A percentile compares a stretch with the other conserved stretches of the same genome.
phyloP scores from a whole-genome alignment of 352 stramenopile genomes.

The Globisporangium middletonii region DNA sequence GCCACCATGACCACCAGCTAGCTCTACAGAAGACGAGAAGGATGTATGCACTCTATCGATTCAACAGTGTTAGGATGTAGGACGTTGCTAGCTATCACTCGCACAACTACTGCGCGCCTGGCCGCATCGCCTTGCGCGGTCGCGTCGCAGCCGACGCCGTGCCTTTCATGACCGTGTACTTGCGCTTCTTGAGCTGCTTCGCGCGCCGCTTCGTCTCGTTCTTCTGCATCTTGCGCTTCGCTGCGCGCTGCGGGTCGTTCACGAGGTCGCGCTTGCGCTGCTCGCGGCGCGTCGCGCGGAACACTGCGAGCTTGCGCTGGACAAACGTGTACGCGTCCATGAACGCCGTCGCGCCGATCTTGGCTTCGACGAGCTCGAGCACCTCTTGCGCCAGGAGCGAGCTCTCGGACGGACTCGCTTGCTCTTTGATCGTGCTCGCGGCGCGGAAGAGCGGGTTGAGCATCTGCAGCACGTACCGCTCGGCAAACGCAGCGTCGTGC shows the following conservation, averaged over 20 bases:
- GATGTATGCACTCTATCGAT: slow-evolving; percentile 8
- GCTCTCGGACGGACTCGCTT: slow-evolving; percentile 41
- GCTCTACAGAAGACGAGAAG: background rate
- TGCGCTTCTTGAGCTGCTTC: slow-evolving; percentile 87
- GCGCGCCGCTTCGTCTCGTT: slow-evolving; percentile 76
- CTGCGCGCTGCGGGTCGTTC: slow-evolving; percentile 62
- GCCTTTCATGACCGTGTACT: slow-evolving; percentile 82
- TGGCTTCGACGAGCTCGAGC: slow-evolving; percentile 78
- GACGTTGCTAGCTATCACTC: background rate
- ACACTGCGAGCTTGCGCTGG: slow-evolving; percentile 69
- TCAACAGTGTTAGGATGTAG: background rate
- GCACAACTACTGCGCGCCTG: slow-evolving; percentile 43
- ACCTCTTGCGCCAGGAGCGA: slow-evolving; percentile 77
- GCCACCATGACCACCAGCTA: background rate
- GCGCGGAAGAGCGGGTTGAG: slow-evolving; percentile 80
- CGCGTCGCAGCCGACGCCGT: slow-evolving; percentile 52
- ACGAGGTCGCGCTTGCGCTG: slow-evolving; percentile 77
- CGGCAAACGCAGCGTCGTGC: slow-evolving; percentile 39
- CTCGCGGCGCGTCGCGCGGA: slow-evolving; percentile 65
- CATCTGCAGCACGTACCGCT: slow-evolving; percentile 69
- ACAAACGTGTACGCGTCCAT: slow-evolving; percentile 82
- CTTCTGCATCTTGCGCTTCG: slow-evolving; percentile 79
- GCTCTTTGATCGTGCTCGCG: slow-evolving; percentile 45
- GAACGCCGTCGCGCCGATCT: slow-evolving; percentile 66
- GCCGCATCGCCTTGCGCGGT: slow-evolving; percentile 51